A percentile compares a stretch with the other conserved stretches of the same genome.
phyloP scores from a whole-genome alignment of 176 grass and related monocot genomes.

The Areca catechu region DNA sequence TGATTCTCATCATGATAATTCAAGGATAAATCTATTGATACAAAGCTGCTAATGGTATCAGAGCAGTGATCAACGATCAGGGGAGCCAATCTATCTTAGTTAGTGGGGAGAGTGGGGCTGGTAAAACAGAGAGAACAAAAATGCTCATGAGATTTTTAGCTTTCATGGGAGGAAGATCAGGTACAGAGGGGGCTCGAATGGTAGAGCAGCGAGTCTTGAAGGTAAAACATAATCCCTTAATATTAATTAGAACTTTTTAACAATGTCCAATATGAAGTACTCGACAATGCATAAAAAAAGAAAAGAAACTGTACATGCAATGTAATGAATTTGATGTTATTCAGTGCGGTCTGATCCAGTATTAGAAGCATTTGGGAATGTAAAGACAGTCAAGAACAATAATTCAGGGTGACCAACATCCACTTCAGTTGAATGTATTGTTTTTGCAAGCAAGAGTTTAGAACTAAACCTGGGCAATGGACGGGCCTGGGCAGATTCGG shows the following conservation, averaged over 20 bases:
- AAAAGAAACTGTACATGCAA: too few species aligned
- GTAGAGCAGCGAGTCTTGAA: slow-evolving; percentile 90
- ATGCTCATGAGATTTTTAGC: slow-evolving; percentile 97
- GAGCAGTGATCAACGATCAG: slow-evolving; percentile 77
- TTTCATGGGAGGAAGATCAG: slow-evolving; percentile 87
- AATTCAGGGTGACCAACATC: slow-evolving; percentile 53
- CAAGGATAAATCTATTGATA: too few species aligned
- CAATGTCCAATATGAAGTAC: too few species aligned
- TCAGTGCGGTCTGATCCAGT: slow-evolving; percentile 70
- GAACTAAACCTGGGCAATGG: too few species aligned
- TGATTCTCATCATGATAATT: neutral
- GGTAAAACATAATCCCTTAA: too few species aligned
- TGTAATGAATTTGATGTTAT: slow-evolving; percentile 3
- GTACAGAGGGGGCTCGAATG: slow-evolving; percentile 67
- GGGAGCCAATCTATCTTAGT: slow-evolving; percentile 88
- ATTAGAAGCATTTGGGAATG: slow-evolving; percentile 92
- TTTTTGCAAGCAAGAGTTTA: slow-evolving; percentile 1
- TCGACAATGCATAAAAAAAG: too few species aligned
- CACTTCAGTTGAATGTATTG: neutral
- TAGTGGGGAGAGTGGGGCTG: slow-evolving; percentile 92
- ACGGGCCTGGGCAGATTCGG: too few species aligned
- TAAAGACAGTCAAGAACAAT: slow-evolving; percentile 90
- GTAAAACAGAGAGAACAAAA: slow-evolving; percentile 93
- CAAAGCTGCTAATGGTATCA: slow-evolving; percentile 4
- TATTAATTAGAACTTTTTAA: too few species aligned